Base-by-base conservation (phyloP, 768 basidiomycete genomes). In the Vararia minispora region DNA sequence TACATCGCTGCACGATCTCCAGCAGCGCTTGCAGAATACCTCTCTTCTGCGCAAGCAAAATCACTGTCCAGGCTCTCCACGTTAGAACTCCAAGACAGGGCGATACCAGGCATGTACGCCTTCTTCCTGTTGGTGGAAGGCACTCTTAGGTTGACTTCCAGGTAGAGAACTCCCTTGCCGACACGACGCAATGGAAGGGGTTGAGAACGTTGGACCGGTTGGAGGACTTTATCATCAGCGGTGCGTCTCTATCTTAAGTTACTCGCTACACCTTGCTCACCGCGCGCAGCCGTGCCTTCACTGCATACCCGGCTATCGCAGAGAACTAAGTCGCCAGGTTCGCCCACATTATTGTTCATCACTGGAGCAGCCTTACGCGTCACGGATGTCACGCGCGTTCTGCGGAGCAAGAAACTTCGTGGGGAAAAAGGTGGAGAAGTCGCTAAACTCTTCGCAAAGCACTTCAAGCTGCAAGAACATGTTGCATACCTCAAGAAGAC, bases 391-490 rank as follows among this genome's bases (percentile, higher is more conserved):
- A 82, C 85, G 26, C 66, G 88, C 42, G 63, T 74, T 37, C 65
- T 90, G 39, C 79, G 72, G 56, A 71, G 78, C 58, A 76, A 71
- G 58, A 72, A 61, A 45, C 65, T 87, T 36, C 65, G 76, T 39
- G 81, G 83, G 25, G 79, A 85, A 17, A 91, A 88, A 54, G 79
- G 86, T 39, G 89, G 86, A 9, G 88, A 94, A 47, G 80, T 95
- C 23, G 91, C 85, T 16, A 97, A 97, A 58, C 72, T 99, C 20
- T 98, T 98, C 51, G 89, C 92, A 22, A 91, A 82, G 58, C 92
- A 98, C 55, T 78, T 94, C 62, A 95, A 92, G 61, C 65, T 92
- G 28, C 65, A 79, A 34, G 86, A 92, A 41, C 92, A 98, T 57
- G 74, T 84, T 52, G 65, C 74, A 12, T 87, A 90, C 62, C 68